phyloP scores from a whole-genome alignment of 345 rosid genomes.

The Hibiscus trionum region DNA sequence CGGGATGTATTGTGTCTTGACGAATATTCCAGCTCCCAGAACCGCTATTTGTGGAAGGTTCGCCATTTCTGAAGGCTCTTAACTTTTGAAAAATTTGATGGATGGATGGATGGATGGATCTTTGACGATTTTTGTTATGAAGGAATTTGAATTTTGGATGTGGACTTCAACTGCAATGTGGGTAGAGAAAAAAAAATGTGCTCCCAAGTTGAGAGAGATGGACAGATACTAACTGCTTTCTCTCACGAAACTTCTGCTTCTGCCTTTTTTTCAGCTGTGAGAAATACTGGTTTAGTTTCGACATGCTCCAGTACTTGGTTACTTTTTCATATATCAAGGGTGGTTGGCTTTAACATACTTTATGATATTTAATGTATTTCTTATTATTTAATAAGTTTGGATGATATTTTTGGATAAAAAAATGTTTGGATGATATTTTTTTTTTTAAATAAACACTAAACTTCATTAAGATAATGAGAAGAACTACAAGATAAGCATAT shows the following conservation, averaged over 20 bases:
- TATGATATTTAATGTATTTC: no score
- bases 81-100: background rate
- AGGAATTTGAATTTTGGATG: background rate
- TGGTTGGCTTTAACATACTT: no score
- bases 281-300: background rate
- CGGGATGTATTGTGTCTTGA: conserved; percentile 76
- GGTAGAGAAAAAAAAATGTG: background rate
- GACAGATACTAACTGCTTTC: background rate
- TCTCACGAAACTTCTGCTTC: background rate
- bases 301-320: no score
- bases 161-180: background rate
- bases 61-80: conserved; percentile 32
- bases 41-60: conserved; percentile 57
- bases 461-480: no score
- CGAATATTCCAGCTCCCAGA: conserved; percentile 93
- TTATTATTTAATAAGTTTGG: no score
- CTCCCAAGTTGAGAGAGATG: background rate
- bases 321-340: no score
- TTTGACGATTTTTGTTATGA: background rate
- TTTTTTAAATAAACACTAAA: no score
- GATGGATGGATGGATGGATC: background rate
- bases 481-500: no score
- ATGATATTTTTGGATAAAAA: no score
- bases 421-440: no score
- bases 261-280: background rate